Conservation (phyloP, 108 stramenopile species). For the Cylindrotheca closterium region DNA sequence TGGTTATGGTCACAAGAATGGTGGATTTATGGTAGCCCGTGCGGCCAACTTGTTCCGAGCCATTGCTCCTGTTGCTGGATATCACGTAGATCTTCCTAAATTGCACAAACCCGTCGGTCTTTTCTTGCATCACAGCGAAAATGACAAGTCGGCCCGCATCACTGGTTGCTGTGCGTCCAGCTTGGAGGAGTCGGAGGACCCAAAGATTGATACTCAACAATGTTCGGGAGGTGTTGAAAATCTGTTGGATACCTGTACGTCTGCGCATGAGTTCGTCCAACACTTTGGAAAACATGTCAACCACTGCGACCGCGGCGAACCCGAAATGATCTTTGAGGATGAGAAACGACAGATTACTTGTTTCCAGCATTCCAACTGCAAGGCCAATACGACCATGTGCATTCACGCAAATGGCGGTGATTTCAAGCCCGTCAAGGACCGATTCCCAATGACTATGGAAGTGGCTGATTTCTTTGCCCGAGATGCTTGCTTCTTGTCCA, state of each 20-base stretch:
- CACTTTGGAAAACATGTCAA: slow-evolving; percentile 5
- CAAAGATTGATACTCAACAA: slow-evolving; percentile 32
- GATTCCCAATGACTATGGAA: slow-evolving; percentile 39
- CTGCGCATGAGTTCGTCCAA: slow-evolving; percentile 5
- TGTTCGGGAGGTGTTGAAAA: slow-evolving; percentile 52
- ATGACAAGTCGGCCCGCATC: slow-evolving; percentile 40
- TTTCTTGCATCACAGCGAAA: slow-evolving; percentile 48
- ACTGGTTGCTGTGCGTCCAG: slow-evolving; percentile 59
- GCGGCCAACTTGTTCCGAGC: slow-evolving; percentile 51
- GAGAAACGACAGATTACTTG: slow-evolving; percentile 3
- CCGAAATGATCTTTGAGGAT: too few relatives aligned
- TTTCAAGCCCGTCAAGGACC: slow-evolving; percentile 41
- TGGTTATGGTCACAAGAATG: slow-evolving; percentile 57
- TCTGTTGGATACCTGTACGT: slow-evolving; percentile 24
- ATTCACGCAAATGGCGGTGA: slow-evolving; percentile 34
- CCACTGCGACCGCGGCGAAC: background rate
- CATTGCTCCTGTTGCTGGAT: slow-evolving; percentile 58
- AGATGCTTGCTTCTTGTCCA: slow-evolving; percentile 31
- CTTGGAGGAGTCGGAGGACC: too few relatives aligned
- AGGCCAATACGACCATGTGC: slow-evolving; percentile 45
- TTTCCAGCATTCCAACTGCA: slow-evolving; percentile 10
- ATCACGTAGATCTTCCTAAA: slow-evolving; percentile 12
- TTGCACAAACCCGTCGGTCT: slow-evolving; percentile 24
- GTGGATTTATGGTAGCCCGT: slow-evolving; percentile 57
- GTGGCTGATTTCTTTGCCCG: slow-evolving; percentile 49